These are phyloP conservation scores for Chiua virens DNA, from an alignment of 768 basidiomycete genomes.

Conservation along the genomic window DNA sequence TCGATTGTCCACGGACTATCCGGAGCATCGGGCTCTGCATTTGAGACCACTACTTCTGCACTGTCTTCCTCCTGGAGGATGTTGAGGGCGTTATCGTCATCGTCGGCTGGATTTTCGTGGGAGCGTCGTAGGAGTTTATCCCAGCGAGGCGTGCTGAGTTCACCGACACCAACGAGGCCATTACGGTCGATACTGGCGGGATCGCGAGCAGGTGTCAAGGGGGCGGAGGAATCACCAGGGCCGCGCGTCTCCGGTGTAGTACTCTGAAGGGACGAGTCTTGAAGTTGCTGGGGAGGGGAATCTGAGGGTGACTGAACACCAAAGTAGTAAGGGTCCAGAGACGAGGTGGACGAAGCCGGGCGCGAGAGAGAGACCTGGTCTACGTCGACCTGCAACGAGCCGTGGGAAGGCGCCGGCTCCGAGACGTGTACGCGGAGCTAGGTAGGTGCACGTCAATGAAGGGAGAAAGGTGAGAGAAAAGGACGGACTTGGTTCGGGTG, in stretches of 20 bases:
- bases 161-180: conserved; percentile 91
- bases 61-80: conserved; percentile 32
- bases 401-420: conserved; percentile 35
- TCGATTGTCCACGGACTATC: conserved; percentile 91
- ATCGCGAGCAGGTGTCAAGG: conserved; percentile 72
- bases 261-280: conserved; percentile 37
- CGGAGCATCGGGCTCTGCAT: conserved; percentile 51
- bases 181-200: conserved; percentile 81
- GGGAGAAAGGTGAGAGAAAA: not conserved
- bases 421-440: conserved; percentile 52
- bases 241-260: conserved; percentile 62
- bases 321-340: conserved; percentile 89
- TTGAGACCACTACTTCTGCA: conserved; percentile 28
- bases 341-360: conserved; percentile 73
- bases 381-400: conserved; percentile 38
- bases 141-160: conserved; percentile 97
- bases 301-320: conserved; percentile 67
- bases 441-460: conserved; percentile 10
- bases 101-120: conserved; percentile 38
- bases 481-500: conserved; percentile 12
- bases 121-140: conserved; percentile 49
- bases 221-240: conserved; percentile 55
- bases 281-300: conserved; percentile 55
- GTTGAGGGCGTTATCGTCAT: conserved; percentile 38
- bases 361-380: conserved; percentile 53